phyloP scores from a whole-genome alignment of 805 yeast genomes.

The Candida manassasensis region DNA sequence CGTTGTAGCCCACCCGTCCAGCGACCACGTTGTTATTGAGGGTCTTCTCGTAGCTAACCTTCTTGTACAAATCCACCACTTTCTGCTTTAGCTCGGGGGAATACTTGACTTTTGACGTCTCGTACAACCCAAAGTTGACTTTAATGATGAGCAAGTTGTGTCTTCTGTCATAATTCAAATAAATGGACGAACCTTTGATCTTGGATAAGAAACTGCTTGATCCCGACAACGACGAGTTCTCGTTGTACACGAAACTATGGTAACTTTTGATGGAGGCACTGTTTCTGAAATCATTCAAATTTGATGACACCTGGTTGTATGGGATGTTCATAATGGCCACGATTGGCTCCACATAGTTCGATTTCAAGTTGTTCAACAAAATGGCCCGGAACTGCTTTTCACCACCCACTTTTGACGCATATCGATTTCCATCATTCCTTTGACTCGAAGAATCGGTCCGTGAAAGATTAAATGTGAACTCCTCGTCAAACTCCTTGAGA shows the following conservation, averaged over 20 bases:
- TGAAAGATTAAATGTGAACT: conserved; percentile 8
- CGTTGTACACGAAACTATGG: conserved; percentile 7
- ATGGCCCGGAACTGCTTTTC: conserved; percentile 34
- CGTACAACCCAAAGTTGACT: conserved; percentile 17
- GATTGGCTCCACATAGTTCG: conserved; percentile 36
- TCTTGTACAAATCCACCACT: conserved; percentile 10
- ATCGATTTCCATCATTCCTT: conserved; percentile 1
- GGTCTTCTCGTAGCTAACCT: conserved; percentile 12
- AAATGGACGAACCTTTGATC: conserved; percentile 15
- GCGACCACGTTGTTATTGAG: conserved; percentile 7
- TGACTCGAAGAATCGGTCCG: conserved; percentile 5
- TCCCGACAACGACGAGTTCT: neutral
- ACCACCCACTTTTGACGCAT: conserved; percentile 11
- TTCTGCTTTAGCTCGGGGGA: conserved; percentile 9
- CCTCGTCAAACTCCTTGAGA: conserved; percentile 10
- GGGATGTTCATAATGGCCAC: conserved; percentile 29
- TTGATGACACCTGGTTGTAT: conserved; percentile 22
- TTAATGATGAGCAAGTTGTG: conserved; percentile 21
- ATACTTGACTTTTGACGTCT: conserved; percentile 8
- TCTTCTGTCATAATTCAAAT: conserved; percentile 16
- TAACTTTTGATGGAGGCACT: conserved; percentile 11
- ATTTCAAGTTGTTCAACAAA: conserved; percentile 29
- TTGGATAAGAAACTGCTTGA: conserved; percentile 10
- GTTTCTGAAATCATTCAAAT: conserved; percentile 22
- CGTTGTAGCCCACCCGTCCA: conserved; percentile 11